Percentiles rank a stretch among this genome's conserved stretches.
These are phyloP conservation scores for Cyberlindnera subsufficiens DNA, from an alignment of 805 yeast genomes.

Conservation along the genomic window DNA sequence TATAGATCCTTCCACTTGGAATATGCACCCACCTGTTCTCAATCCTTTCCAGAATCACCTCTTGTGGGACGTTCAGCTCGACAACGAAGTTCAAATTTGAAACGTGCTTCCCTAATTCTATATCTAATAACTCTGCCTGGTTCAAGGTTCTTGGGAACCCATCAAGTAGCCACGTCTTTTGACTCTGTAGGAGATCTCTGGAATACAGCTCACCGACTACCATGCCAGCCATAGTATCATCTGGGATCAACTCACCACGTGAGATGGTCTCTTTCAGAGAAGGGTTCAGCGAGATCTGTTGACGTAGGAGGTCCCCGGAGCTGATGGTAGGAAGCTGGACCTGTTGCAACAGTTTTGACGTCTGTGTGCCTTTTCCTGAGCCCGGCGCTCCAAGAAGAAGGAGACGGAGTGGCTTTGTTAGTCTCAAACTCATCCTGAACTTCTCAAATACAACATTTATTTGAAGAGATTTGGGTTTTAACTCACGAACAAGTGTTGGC, in stretches of 20 bases:
- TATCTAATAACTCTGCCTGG: conserved; percentile 63
- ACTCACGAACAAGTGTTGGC: no score
- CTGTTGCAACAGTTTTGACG: conserved; percentile 52
- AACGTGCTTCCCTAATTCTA: conserved; percentile 28
- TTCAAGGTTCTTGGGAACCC: conserved; percentile 83
- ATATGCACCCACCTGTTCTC: conserved; percentile 81
- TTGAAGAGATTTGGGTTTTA: no score
- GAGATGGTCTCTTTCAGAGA: conserved; percentile 51
- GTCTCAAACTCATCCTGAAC: background rate
- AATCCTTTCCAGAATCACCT: conserved; percentile 75
- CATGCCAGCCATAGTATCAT: conserved; percentile 54
- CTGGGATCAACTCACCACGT: conserved; percentile 71
- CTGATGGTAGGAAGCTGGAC: conserved; percentile 55
- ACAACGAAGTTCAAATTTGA: conserved; percentile 69
- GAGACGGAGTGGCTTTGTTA: conserved; percentile 46
- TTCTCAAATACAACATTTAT: background rate
- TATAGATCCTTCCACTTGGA: conserved; percentile 83
- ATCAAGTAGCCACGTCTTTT: conserved; percentile 69
- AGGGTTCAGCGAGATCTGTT: conserved; percentile 52
- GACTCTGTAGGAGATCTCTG: conserved; percentile 35
- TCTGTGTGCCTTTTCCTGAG: conserved; percentile 90
- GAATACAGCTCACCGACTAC: conserved; percentile 43
- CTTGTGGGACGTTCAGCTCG: conserved; percentile 80
- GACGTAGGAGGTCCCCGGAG: conserved; percentile 79
- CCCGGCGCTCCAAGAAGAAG: conserved; percentile 92